Evolutionary conservation across 495 filamentous ascomycete species (phyloP).

Genomic region (Tetracladium setigerum): DNA sequence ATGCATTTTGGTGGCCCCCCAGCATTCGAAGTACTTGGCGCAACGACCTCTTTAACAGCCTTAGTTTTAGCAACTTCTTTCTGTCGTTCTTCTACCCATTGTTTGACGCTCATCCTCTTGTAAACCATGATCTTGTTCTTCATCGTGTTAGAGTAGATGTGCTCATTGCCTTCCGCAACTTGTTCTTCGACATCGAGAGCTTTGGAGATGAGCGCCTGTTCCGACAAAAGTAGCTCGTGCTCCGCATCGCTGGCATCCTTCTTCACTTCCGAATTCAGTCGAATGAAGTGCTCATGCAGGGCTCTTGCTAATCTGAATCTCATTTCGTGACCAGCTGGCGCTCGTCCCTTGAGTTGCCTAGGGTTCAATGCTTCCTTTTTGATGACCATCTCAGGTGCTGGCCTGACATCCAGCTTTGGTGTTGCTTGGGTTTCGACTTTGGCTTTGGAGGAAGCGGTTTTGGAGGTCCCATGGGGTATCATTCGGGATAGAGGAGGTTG

Average conservation of each 20-base stretch:
- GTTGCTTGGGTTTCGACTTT: constrained; percentile 8
- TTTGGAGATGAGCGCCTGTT: constrained; percentile 65
- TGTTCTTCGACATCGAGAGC: constrained; percentile 83
- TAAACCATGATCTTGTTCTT: constrained; percentile 68
- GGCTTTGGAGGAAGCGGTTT: constrained; percentile 1
- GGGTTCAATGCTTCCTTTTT: constrained; percentile 61
- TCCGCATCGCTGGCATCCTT: constrained; percentile 37
- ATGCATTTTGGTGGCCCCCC: constrained; percentile 34
- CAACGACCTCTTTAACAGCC: constrained; percentile 12
- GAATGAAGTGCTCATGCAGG: constrained; percentile 65
- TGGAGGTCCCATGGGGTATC: background rate
- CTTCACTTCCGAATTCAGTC: constrained; percentile 58
- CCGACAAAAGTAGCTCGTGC: constrained; percentile 45
- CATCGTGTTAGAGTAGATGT: constrained; percentile 74
- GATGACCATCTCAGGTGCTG: background rate
- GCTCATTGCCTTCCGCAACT: constrained; percentile 52
- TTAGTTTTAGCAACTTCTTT: constrained; percentile 23
- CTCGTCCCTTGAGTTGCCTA: constrained; percentile 54
- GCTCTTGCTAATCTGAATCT: constrained; percentile 61
- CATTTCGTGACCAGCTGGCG: constrained; percentile 62
- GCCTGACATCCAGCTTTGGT: constrained; percentile 21
- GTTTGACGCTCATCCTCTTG: constrained; percentile 58
- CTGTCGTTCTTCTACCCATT: constrained; percentile 53
- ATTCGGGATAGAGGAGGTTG: constrained; percentile 32
- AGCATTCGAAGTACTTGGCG: constrained; percentile 9